Evolutionary conservation across 306 rosid species (phyloP).

Genomic region (Begonia masoniana): DNA sequence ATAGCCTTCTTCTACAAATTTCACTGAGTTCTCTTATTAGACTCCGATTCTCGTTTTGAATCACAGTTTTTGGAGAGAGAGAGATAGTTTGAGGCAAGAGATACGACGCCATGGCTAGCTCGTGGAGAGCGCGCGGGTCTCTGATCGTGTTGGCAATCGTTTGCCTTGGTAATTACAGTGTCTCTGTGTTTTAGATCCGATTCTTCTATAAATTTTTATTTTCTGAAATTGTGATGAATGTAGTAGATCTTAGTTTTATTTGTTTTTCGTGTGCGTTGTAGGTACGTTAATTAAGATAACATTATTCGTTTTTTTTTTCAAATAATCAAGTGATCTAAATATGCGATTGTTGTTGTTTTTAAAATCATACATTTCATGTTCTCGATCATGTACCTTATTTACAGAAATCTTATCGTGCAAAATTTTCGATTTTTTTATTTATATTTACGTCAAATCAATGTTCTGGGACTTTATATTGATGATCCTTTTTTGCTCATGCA

Average conservation of each 20-base stretch:
- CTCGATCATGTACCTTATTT: neutral
- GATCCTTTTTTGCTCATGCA: too few species aligned
- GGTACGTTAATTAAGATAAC: too few species aligned
- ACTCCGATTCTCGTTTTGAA: too few species aligned
- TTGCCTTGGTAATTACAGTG: conserved; percentile 34
- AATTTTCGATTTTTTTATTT: too few species aligned
- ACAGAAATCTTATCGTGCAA: too few species aligned
- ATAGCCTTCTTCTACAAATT: neutral
- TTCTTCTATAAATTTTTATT: neutral
- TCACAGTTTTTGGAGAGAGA: neutral
- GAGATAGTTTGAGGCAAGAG: neutral
- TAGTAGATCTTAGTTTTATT: conserved; percentile 17
- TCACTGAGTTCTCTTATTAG: neutral
- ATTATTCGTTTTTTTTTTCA: too few species aligned
- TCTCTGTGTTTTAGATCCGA: conserved; percentile 28
- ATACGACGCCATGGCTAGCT: conserved; percentile 43
- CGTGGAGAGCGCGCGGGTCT: conserved; percentile 51
- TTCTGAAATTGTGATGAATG: conserved; percentile 1
- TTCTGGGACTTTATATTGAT: too few species aligned
- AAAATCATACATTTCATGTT: neutral
- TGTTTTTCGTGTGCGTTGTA: too few species aligned
- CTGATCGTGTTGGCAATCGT: conserved; percentile 51
- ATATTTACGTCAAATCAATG: too few species aligned
- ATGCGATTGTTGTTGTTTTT: neutral
- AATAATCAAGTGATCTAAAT: too few species aligned